A percentile compares a stretch with the other conserved stretches of the same genome.
These are phyloP conservation scores for Geoglossum glabrum DNA, from an alignment of 495 filamentous ascomycete genomes.

Conservation along the genomic window DNA sequence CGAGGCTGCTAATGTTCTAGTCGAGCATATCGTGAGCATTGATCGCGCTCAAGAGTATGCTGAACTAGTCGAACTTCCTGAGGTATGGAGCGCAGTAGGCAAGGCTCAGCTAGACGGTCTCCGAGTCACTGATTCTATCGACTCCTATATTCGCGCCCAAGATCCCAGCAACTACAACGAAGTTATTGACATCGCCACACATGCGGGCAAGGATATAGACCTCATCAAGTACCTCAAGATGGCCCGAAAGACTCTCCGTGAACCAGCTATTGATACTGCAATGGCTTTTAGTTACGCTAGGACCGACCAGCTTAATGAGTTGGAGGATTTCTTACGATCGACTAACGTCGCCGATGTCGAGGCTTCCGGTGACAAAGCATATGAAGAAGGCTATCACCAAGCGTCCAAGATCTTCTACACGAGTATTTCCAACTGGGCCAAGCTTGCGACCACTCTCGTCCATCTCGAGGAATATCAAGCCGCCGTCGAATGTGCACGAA, in stretches of 20 bases:
- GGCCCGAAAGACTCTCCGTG: conserved; percentile 89
- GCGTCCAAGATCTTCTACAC: conserved; percentile 98
- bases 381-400: conserved; percentile 82
- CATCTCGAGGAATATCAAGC: conserved; percentile 95
- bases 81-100: conserved; percentile 98
- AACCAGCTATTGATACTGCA: conserved; percentile 82
- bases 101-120: conserved; percentile 97
- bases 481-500: conserved; percentile 93
- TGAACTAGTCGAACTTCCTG: conserved; percentile 81
- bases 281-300: conserved; percentile 88
- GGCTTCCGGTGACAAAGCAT: conserved; percentile 92
- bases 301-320: conserved; percentile 72
- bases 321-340: conserved; percentile 88
- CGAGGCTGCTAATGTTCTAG: conserved; percentile 74
- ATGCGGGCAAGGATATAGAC: conserved; percentile 94
- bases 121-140: conserved; percentile 79
- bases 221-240: conserved; percentile 92
- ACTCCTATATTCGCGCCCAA: conserved; percentile 87
- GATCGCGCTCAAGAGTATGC: conserved; percentile 94
- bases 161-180: conserved; percentile 88
- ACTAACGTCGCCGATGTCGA: conserved; percentile 93
- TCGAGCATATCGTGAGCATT: conserved; percentile 96
- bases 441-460: conserved; percentile 89
- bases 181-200: conserved; percentile 89
- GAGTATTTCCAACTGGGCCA: conserved; percentile 99